phyloP scores from a whole-genome alignment of 1,284 basidiomycete genomes.

The Sphaerobolus stellatus region DNA sequence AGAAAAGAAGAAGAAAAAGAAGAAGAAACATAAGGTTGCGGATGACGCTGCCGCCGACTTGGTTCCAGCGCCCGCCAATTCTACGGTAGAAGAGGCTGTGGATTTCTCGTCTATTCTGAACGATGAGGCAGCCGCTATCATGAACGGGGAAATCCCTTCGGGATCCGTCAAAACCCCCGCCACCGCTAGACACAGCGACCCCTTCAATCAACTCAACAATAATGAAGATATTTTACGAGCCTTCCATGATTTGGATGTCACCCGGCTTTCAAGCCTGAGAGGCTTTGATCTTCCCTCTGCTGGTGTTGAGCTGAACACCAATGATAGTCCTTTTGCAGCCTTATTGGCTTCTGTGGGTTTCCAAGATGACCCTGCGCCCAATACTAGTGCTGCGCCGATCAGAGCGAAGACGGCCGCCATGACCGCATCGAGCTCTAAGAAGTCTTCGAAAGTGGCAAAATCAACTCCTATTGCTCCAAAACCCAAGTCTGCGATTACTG shows the following conservation, averaged over 20 bases:
- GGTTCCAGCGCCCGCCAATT: background rate
- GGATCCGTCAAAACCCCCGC: slow-evolving; percentile 31
- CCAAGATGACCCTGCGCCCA: slow-evolving; percentile 15
- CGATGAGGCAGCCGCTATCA: slow-evolving; percentile 30
- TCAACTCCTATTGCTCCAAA: slow-evolving; percentile 32
- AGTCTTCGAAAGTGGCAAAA: slow-evolving; percentile 25
- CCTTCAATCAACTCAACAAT: slow-evolving; percentile 29
- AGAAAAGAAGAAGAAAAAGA: slow-evolving; percentile 37
- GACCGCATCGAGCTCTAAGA: slow-evolving; percentile 14
- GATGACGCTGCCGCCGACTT: slow-evolving; percentile 22
- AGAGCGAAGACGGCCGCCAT: background rate
- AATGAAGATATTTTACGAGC: slow-evolving; percentile 71
- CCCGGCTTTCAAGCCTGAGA: slow-evolving; percentile 63
- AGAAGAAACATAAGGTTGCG: slow-evolving; percentile 42
- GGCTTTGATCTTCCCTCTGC: slow-evolving; percentile 1
- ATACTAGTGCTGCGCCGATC: background rate
- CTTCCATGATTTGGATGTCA: slow-evolving; percentile 68
- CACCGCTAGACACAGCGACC: slow-evolving; percentile 16
- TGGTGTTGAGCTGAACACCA: background rate
- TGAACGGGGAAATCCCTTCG: slow-evolving; percentile 20
- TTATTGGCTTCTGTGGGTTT: background rate
- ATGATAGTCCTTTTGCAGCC: background rate
- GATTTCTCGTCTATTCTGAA: too few species aligned
- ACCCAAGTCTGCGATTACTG: background rate
- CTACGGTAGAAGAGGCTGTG: too few species aligned